Evolutionary conservation across 257 asterid species (phyloP).

Genomic region (Echites panduratus): DNA sequence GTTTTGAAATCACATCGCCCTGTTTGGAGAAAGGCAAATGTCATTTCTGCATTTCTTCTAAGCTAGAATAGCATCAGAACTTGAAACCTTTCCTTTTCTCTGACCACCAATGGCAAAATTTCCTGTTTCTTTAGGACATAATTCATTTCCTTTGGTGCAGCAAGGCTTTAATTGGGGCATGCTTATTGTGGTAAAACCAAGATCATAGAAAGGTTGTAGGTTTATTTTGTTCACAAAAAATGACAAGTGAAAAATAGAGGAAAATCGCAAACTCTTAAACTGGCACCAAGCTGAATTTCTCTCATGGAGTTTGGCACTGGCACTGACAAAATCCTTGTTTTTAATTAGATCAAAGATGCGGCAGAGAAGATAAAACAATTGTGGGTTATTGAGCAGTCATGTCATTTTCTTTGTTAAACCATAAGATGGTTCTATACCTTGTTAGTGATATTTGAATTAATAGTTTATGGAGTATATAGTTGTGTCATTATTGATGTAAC

Average conservation of each 20-base stretch:
- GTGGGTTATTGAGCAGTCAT: background rate
- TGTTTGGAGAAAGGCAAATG: background rate
- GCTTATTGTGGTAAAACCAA: constrained; percentile 3
- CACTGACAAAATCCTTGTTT: background rate
- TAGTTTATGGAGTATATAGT: background rate
- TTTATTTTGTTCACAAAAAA: background rate
- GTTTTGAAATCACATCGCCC: background rate
- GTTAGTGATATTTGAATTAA: background rate
- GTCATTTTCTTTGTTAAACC: background rate
- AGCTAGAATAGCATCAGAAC: background rate
- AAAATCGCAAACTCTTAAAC: background rate
- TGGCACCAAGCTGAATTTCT: background rate
- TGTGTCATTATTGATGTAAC: background rate
- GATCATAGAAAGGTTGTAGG: background rate
- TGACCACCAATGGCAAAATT: background rate
- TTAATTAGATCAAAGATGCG: background rate
- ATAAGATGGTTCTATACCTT: background rate
- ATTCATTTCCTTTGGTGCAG: background rate
- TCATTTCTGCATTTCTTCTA: background rate
- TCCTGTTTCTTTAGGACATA: background rate
- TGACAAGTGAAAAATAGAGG: background rate
- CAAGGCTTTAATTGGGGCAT: background rate
- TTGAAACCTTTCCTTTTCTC: background rate
- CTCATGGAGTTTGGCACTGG: background rate
- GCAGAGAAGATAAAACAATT: background rate